phyloP scores from a whole-genome alignment of 2,329 filamentous ascomycete genomes.

The Colletotrichum sp. region DNA sequence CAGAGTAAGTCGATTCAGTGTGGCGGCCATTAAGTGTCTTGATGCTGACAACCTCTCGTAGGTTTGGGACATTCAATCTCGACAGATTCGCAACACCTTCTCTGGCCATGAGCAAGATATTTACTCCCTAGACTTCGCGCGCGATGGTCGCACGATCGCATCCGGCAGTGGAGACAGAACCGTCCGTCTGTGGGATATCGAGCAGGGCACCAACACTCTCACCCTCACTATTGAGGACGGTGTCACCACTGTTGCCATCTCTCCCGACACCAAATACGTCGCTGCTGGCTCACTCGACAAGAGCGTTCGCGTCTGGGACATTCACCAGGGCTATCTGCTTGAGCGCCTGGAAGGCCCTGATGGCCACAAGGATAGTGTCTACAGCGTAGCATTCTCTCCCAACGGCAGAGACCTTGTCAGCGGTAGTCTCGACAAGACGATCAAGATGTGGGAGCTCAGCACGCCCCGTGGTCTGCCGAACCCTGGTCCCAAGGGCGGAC shows the following conservation, averaged over 20 bases:
- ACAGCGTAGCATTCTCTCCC: constrained; percentile 94
- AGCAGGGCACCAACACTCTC: constrained; percentile 80
- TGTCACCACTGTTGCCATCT: constrained; percentile 96
- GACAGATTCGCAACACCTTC: constrained; percentile 90
- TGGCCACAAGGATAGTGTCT: constrained; percentile 96
- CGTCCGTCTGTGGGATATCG: constrained; percentile 95
- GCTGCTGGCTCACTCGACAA: constrained; percentile 96
- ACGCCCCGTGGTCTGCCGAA: constrained; percentile 71
- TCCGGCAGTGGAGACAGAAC: constrained; percentile 95
- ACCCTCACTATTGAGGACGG: constrained; percentile 94
- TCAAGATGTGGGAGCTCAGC: constrained; percentile 98
- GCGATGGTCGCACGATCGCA: constrained; percentile 91
- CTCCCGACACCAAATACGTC: constrained; percentile 91
- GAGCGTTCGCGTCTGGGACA: constrained; percentile 97
- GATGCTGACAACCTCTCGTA: constrained; percentile 36
- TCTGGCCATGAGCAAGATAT: constrained; percentile 98
- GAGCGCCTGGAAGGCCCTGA: constrained; percentile 92
- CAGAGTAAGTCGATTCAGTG: constrained; percentile 64
- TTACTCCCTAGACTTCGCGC: constrained; percentile 93
- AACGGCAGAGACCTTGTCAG: constrained; percentile 92
- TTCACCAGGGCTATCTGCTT: constrained; percentile 81
- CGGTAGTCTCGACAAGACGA: constrained; percentile 95
- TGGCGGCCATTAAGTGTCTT: too few relatives aligned
- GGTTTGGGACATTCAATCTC: constrained; percentile 92
- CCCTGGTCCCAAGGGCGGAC: constrained; percentile 78